Base-by-base conservation (phyloP, 2,329 filamentous ascomycete genomes). In the Lecanicillium sp. region DNA sequence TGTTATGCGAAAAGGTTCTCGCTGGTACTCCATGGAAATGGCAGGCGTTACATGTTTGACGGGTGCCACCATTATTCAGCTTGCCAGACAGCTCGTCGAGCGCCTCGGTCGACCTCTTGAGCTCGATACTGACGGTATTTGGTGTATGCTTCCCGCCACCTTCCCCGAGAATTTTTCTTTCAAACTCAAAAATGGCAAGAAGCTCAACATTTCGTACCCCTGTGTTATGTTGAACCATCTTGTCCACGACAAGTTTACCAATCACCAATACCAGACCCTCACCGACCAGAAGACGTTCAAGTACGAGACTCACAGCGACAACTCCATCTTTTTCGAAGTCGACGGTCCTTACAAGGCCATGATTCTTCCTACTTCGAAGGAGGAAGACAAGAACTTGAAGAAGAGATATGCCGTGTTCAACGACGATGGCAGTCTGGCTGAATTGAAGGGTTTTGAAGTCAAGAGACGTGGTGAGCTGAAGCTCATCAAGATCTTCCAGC, bases 1-100 rank as follows among this genome's bases (percentile, higher is more conserved):
- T 63, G 93, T 97, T 64, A 98, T 98, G 93, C 79, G 93, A 71
- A 98, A 98, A 65, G 93, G 93, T 27, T 98, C 93, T 30, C 83
- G 93, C 48, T 98, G 93, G 93, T 98, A 98, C 64, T 98, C 93
- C 15, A 84, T 98, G 79, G 93, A 98, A 64, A 98, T 98, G 93
- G 93, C 94, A 14, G 93, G 93, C 58, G 93, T 98, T 4, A 98
- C 93, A 35, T 98, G 93, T 70, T 72, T 98, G 64, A 98, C 93
- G 2, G 93, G 93, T 53, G 93, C 93, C 26, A 87, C 84, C 35
- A 98, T 98, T 62, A 98, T 98, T 63, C 93, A 98, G 62, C 83
- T 98, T 78, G 94, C 93, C 15, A 82, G 91, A 60, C 85, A 93
- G 58, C 78, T 98, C 2, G 91, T 98, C 4, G 93, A 98, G 63